Percentiles rank a stretch among this genome's conserved stretches.
Conservation (phyloP, 1,284 basidiomycete genomes). For the Vanrija sp. region DNA sequence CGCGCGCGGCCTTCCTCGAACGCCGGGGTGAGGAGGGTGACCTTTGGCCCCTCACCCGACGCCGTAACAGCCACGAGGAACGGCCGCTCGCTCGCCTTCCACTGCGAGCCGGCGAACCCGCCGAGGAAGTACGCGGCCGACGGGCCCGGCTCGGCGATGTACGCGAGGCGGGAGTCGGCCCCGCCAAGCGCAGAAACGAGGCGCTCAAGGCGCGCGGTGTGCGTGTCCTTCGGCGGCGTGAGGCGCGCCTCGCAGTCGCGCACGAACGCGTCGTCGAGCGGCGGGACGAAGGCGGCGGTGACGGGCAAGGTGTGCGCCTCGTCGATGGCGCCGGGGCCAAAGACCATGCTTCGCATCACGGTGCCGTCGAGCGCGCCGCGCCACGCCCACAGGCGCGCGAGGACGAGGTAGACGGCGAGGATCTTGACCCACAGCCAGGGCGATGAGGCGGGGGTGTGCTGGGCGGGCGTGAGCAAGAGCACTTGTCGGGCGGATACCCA, state of each 20-base stretch:
- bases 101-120: constrained; percentile 57
- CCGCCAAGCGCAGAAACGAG: constrained; percentile 10
- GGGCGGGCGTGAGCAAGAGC: too few relatives aligned
- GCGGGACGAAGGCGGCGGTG: constrained; percentile 9
- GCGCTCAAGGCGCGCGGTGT: not conserved
- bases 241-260: constrained; percentile 14
- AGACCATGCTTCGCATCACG: not conserved
- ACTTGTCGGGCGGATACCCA: too few relatives aligned
- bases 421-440: not conserved
- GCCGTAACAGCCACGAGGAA: constrained; percentile 62
- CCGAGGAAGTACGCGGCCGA: constrained; percentile 69
- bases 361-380: too few relatives aligned
- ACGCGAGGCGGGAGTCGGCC: constrained; percentile 12
- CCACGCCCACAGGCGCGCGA: not conserved
- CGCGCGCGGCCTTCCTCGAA: constrained; percentile 73
- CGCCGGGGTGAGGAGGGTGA: constrained; percentile 66
- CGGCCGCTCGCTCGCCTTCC: constrained; percentile 72
- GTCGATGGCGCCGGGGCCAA: not conserved
- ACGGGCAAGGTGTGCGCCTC: not conserved
- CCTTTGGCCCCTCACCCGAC: constrained; percentile 22
- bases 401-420: not conserved
- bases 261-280: not conserved
- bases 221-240: not conserved
- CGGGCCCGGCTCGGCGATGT: constrained; percentile 68
- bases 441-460: not conserved